Conservation (phyloP, 2,329 filamentous ascomycete species). For the Trichoderma harzianum region DNA sequence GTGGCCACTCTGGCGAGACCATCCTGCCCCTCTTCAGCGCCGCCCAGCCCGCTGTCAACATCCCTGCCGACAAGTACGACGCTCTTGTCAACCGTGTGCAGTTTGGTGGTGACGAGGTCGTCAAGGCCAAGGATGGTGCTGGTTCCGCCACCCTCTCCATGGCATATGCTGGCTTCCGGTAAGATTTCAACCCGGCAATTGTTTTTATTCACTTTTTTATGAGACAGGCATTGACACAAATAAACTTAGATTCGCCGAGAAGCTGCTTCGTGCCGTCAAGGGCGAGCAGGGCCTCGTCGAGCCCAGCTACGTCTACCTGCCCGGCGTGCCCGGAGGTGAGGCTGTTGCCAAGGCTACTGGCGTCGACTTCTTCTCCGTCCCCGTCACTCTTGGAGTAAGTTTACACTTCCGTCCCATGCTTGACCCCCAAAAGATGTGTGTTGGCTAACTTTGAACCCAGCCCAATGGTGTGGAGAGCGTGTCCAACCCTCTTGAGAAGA, state of each 20-base stretch:
- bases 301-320: conserved; percentile 93
- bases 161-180: conserved; percentile 94
- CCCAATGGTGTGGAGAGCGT: conserved; percentile 82
- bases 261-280: conserved; percentile 81
- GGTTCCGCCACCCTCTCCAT: conserved; percentile 91
- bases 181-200: conserved; percentile 29
- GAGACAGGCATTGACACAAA: not conserved
- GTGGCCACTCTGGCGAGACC: conserved; percentile 96
- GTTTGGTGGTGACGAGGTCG: conserved; percentile 96
- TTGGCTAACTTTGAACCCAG: conserved; percentile 46
- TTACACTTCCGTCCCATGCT: not conserved
- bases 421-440: not conserved
- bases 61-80: conserved; percentile 87
- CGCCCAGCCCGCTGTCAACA: conserved; percentile 72
- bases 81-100: conserved; percentile 91
- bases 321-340: conserved; percentile 82
- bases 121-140: conserved; percentile 89
- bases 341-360: conserved; percentile 81
- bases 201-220: not conserved
- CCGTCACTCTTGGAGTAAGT: conserved; percentile 91
- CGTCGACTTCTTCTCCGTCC: conserved; percentile 92
- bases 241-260: conserved; percentile 75
- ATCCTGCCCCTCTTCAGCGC: conserved; percentile 98
- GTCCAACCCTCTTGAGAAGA: conserved; percentile 70
- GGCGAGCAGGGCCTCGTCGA: conserved; percentile 92